Evolutionary conservation across 495 filamentous ascomycete genomes (phyloP).

Genomic region (Penicillium roqueforti): DNA sequence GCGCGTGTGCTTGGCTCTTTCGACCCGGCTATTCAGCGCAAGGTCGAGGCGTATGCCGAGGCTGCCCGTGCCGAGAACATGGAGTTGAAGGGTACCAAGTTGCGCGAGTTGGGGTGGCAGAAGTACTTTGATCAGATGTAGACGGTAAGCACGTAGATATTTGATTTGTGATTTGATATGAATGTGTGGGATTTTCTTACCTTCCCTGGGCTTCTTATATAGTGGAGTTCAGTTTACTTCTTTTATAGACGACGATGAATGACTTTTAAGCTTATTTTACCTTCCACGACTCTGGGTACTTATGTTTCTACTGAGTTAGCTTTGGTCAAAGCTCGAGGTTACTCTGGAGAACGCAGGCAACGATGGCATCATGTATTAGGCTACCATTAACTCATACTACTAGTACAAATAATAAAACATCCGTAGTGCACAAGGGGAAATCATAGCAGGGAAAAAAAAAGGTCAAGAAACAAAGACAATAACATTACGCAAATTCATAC

Average conservation of each 20-base stretch:
- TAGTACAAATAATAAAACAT: slow-evolving; percentile 18
- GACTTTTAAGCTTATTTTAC: slow-evolving; percentile 7
- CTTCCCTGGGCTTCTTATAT: slow-evolving; percentile 9
- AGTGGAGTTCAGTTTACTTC: slow-evolving; percentile 16
- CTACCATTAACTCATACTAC: slow-evolving; percentile 24
- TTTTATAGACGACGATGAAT: slow-evolving; percentile 27
- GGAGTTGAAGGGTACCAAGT: slow-evolving; percentile 45
- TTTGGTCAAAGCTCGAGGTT: not conserved
- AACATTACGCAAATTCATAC: slow-evolving; percentile 2
- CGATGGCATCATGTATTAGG: slow-evolving; percentile 29
- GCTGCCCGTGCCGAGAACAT: slow-evolving; percentile 63
- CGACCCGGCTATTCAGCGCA: slow-evolving; percentile 53
- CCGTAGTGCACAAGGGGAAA: slow-evolving; percentile 26
- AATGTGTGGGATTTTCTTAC: not conserved
- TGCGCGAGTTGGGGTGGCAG: slow-evolving; percentile 60
- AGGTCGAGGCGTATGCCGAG: slow-evolving; percentile 67
- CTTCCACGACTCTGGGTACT: not conserved
- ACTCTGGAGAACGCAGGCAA: slow-evolving; percentile 8
- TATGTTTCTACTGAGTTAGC: not conserved
- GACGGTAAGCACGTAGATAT: slow-evolving; percentile 1
- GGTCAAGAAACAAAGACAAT: slow-evolving; percentile 9
- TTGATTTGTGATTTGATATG: not conserved
- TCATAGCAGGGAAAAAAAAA: slow-evolving; percentile 17
- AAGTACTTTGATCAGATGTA: slow-evolving; percentile 63
- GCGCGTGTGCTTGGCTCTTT: slow-evolving; percentile 72